Percentiles rank a stretch among this genome's conserved stretches.
Conservation (phyloP, 805 yeast genomes). For the Metschnikowia gelsemii region DNA sequence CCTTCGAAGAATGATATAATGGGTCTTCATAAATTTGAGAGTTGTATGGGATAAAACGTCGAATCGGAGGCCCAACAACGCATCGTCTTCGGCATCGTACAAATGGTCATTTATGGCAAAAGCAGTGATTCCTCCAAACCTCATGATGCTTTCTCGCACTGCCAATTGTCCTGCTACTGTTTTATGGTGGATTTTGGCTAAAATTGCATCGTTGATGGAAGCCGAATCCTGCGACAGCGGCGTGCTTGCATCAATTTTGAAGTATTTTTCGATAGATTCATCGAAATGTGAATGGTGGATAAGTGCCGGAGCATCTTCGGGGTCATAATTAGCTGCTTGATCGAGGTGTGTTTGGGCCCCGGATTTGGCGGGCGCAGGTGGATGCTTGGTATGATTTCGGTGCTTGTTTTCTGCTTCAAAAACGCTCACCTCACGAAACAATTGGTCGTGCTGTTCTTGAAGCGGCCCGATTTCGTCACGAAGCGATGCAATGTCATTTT, state of each 20-base stretch:
- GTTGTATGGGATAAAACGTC: conserved; percentile 37
- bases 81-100: conserved; percentile 26
- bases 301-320: conserved; percentile 19
- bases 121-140: conserved; percentile 51
- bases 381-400: conserved; percentile 11
- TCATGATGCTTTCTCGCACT: conserved; percentile 45
- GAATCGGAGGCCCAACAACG: conserved; percentile 49
- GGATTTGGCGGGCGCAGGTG: conserved; percentile 8
- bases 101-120: conserved; percentile 46
- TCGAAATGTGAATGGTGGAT: conserved; percentile 21
- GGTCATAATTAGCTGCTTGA: conserved; percentile 4
- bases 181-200: conserved; percentile 13
- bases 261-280: conserved; percentile 19
- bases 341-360: background rate
- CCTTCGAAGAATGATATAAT: conserved; percentile 45
- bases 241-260: conserved; percentile 3
- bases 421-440: conserved; percentile 15
- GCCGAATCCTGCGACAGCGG: background rate
- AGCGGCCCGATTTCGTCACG: conserved; percentile 15
- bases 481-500: conserved; percentile 15
- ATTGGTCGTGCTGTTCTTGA: conserved; percentile 12
- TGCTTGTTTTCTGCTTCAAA: conserved; percentile 18
- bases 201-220: conserved; percentile 5
- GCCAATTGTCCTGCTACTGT: conserved; percentile 15
- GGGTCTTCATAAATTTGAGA: conserved; percentile 37